phyloP scores from a whole-genome alignment of 2,329 filamentous ascomycete genomes.

The Fusarium redolens region DNA sequence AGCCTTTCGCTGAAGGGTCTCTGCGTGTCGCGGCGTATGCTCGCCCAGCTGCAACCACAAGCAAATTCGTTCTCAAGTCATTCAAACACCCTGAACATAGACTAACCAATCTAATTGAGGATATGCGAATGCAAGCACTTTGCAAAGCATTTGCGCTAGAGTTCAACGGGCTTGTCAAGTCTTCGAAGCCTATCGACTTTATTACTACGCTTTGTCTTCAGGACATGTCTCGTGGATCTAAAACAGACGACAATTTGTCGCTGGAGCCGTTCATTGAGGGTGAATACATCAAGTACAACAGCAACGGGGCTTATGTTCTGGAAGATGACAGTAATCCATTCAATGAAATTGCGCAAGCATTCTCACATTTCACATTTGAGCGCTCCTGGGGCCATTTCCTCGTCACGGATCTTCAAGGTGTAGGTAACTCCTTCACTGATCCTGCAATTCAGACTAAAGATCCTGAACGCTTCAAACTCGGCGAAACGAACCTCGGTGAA shows the following conservation, averaged over 20 bases:
- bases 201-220: conserved; percentile 49
- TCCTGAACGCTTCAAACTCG: conserved; percentile 47
- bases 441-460: conserved; percentile 53
- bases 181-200: conserved; percentile 45
- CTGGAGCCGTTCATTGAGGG: conserved; percentile 53
- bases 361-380: conserved; percentile 57
- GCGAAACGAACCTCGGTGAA: conserved; percentile 47
- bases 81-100: conserved; percentile 37
- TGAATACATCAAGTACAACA: conserved; percentile 55
- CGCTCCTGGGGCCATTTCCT: conserved; percentile 52
- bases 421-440: conserved; percentile 51
- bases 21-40: conserved; percentile 46
- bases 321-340: conserved; percentile 39
- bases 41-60: conserved; percentile 44
- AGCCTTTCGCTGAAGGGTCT: conserved; percentile 46
- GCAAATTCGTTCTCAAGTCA: conserved; percentile 51
- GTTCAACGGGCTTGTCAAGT: conserved; percentile 50
- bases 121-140: conserved; percentile 53
- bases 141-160: conserved; percentile 56
- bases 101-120: conserved; percentile 49
- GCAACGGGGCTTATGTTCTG: conserved; percentile 47
- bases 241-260: conserved; percentile 39
- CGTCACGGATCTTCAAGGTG: conserved; percentile 53
- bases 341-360: conserved; percentile 52
- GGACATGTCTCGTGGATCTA: conserved; percentile 14